A percentile compares a stretch with the other conserved stretches of the same genome.
phyloP scores from a whole-genome alignment of 352 stramenopile genomes.

The Phytopythium boreale region DNA sequence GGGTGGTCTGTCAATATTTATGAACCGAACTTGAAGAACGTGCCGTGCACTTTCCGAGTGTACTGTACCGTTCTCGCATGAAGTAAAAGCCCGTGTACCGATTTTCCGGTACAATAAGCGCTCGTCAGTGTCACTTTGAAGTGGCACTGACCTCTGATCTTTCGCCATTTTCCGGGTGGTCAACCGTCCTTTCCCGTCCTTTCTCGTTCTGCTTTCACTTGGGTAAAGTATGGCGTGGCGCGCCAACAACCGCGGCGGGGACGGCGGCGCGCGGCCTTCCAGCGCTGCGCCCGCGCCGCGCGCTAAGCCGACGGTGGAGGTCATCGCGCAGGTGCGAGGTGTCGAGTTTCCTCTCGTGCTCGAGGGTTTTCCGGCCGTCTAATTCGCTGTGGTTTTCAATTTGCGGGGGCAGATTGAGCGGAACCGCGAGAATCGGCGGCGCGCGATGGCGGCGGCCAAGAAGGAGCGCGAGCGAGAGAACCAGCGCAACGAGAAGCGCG shows the following conservation, averaged over 20 bases:
- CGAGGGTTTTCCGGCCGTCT: not conserved
- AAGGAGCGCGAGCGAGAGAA: slow-evolving; percentile 83
- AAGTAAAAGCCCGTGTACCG: not conserved
- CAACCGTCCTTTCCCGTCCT: not conserved
- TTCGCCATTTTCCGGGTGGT: not conserved
- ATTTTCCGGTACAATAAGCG: not conserved
- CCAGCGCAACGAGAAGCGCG: slow-evolving; percentile 72
- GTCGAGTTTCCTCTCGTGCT: not conserved
- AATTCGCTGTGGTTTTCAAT: not conserved
- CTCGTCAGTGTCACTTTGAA: slow-evolving; percentile 1
- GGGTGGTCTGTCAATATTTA: not conserved
- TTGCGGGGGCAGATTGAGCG: slow-evolving; percentile 60
- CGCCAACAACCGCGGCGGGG: slow-evolving; percentile 14
- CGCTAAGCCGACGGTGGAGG: slow-evolving; percentile 62
- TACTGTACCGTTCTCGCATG: not conserved
- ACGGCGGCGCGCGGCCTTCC: slow-evolving; percentile 10
- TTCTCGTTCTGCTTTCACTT: not conserved
- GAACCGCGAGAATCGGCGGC: slow-evolving; percentile 79
- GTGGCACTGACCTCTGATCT: not conserved
- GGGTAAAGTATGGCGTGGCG: slow-evolving; percentile 25
- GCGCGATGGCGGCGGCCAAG: slow-evolving; percentile 84
- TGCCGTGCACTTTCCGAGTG: not conserved
- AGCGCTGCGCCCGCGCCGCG: slow-evolving; percentile 15
- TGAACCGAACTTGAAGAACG: not conserved
- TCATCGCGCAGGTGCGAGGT: slow-evolving; percentile 45